phyloP scores from a whole-genome alignment of 352 stramenopile genomes.

The Aphanomyces astaci region DNA sequence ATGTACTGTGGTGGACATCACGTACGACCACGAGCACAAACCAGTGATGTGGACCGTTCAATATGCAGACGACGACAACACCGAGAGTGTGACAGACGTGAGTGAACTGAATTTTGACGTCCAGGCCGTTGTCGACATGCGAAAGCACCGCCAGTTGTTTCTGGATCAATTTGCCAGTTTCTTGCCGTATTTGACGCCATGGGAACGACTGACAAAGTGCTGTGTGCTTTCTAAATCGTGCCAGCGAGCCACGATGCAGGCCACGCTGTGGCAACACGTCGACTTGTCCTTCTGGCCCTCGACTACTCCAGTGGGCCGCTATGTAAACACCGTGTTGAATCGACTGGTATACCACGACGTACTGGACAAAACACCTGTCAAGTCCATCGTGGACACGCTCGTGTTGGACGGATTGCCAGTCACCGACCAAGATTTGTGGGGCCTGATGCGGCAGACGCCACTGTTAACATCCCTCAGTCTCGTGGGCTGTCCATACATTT shows the following conservation, averaged over 20 bases:
- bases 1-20: conserved; percentile 27
- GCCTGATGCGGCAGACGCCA: conserved; percentile 24
- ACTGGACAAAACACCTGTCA: conserved; percentile 2
- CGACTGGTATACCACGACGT: background rate
- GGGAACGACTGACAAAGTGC: conserved; percentile 4
- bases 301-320: background rate
- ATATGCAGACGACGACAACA: conserved; percentile 28
- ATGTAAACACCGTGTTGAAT: conserved; percentile 14
- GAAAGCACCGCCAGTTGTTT: conserved; percentile 15
- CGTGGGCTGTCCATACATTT: conserved; percentile 26
- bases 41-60: conserved; percentile 25
- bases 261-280: background rate
- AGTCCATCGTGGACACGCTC: conserved; percentile 20
- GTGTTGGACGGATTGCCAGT: conserved; percentile 23
- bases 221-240: background rate
- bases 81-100: conserved; percentile 26
- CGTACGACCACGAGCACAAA: background rate
- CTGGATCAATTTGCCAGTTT: conserved; percentile 13
- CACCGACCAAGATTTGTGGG: conserved; percentile 28
- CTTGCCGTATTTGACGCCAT: conserved; percentile 9
- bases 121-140: background rate
- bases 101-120: conserved; percentile 28
- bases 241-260: background rate
- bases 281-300: background rate
- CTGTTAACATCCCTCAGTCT: conserved; percentile 22